phyloP scores from a whole-genome alignment of 1,139 yeast species.

The Kodamaea suecica region DNA sequence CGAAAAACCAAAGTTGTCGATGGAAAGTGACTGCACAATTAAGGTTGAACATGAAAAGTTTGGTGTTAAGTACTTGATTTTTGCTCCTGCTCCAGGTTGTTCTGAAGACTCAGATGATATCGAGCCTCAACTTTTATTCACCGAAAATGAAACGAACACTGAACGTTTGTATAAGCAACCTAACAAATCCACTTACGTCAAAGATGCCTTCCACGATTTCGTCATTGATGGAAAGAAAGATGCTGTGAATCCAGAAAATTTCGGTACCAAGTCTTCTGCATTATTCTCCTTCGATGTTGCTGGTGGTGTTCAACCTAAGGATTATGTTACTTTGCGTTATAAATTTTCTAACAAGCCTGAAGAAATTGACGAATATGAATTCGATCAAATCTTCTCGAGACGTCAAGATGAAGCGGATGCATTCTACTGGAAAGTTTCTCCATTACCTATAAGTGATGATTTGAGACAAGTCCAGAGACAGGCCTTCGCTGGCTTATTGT shows the following conservation, averaged over 20 bases:
- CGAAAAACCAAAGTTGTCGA: slow-evolving; percentile 51
- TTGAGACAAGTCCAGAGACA: slow-evolving; percentile 86
- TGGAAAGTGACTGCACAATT: slow-evolving; percentile 46
- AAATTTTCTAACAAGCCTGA: slow-evolving; percentile 51
- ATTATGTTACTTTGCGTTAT: slow-evolving; percentile 84
- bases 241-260: slow-evolving; percentile 64
- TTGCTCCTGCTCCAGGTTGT: slow-evolving; percentile 88
- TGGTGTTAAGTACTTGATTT: slow-evolving; percentile 67
- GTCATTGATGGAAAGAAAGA: slow-evolving; percentile 58
- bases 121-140: slow-evolving; percentile 73
- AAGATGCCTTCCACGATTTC: slow-evolving; percentile 90
- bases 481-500: slow-evolving; percentile 89
- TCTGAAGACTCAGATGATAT: slow-evolving; percentile 59
- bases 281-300: slow-evolving; percentile 76
- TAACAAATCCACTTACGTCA: slow-evolving; percentile 59
- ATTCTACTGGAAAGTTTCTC: slow-evolving; percentile 87
- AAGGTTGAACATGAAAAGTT: slow-evolving; percentile 67
- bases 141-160: slow-evolving; percentile 87
- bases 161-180: slow-evolving; percentile 61
- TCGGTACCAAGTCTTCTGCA: slow-evolving; percentile 78
- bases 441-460: slow-evolving; percentile 80
- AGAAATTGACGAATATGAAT: slow-evolving; percentile 72
- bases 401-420: slow-evolving; percentile 92
- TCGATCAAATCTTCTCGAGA: slow-evolving; percentile 68
- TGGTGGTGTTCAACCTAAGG: slow-evolving; percentile 84